A percentile compares a stretch with the other conserved stretches of the same genome.
Conservation (phyloP, 2,329 filamentous ascomycete species). For the Fusarium buharicum region DNA sequence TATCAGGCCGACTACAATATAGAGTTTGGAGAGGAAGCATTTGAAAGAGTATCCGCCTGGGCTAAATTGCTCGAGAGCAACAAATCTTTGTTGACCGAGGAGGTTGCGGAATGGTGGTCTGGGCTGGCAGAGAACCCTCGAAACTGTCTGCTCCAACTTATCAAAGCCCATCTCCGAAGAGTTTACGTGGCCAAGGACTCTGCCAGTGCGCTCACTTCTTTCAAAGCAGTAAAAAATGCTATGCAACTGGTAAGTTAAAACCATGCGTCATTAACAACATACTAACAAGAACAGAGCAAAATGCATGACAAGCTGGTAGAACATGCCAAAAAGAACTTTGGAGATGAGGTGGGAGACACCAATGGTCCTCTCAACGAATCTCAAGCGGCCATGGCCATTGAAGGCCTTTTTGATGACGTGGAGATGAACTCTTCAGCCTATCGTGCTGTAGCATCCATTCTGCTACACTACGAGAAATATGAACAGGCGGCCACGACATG, state of each 20-base stretch:
- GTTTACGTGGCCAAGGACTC: slow-evolving; percentile 27
- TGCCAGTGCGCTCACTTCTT: slow-evolving; percentile 10
- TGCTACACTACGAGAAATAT: slow-evolving; percentile 25
- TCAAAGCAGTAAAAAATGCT: slow-evolving; percentile 18
- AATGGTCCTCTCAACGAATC: slow-evolving; percentile 7
- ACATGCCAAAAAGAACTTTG: slow-evolving; percentile 39
- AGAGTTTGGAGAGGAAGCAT: slow-evolving; percentile 11
- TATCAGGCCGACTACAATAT: slow-evolving; percentile 10
- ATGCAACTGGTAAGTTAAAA: slow-evolving; percentile 29
- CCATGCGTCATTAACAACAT: neutral
- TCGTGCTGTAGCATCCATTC: slow-evolving; percentile 35
- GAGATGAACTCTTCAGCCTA: slow-evolving; percentile 28
- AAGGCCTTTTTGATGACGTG: slow-evolving; percentile 37
- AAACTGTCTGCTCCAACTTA: slow-evolving; percentile 30
- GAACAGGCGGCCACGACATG: slow-evolving; percentile 32
- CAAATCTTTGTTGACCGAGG: slow-evolving; percentile 12
- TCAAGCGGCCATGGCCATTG: slow-evolving; percentile 32
- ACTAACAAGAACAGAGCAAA: slow-evolving; percentile 21
- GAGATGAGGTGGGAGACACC: neutral
- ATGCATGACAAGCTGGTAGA: slow-evolving; percentile 23
- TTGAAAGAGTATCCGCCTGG: slow-evolving; percentile 31
- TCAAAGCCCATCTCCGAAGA: slow-evolving; percentile 28
- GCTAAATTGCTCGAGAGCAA: slow-evolving; percentile 21
- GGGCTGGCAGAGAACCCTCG: slow-evolving; percentile 29
- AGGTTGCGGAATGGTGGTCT: slow-evolving; percentile 36